Base-by-base conservation (phyloP, 2,329 filamentous ascomycete species). In the Colletotrichum lupini region DNA sequence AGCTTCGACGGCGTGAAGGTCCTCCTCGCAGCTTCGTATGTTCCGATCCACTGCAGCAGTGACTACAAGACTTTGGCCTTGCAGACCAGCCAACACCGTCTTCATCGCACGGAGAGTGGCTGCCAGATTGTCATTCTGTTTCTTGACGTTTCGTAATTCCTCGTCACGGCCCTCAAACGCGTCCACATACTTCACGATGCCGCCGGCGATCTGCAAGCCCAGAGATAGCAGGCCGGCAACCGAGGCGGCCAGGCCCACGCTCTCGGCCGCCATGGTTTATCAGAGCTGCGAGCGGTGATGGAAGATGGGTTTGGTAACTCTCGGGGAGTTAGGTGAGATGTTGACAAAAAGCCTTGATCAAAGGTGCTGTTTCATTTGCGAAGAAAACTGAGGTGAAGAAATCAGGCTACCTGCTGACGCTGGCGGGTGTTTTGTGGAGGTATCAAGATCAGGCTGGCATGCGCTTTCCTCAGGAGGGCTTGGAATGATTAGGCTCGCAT, bases 121-220 rank as follows among this genome's bases (percentile, higher is more conserved):
- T 1, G 0, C 19, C 16, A 66, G 63, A 0, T 24, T 26, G 5
- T 66, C 24, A n/a, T 49, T 66, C 0, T 66, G 22, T 1, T 30
- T 8, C n/a, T 24, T 66, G 24, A 66, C 63, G 24, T 30, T 49
- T 1, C 32, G 28, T 7, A 66, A 19, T 12, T 66, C 63, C 2
- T 52, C 63, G 14, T 19, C n/a, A 19, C 63, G 63, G 37, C 22
- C 22, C n/a, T 66, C 28, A 1, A 49, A 66, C 0, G 63, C 63
- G 53, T 66, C 63, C 32, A 66, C 14, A 16, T 66, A 66, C 35
- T 58, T 66, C 6, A 66, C 30, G 3, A 66, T 58, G 7, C 63
- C 63, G 1, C 63, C 53, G 2, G 63, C 26, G 53, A 66, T 58
- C 30, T 57, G 53, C 12, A 66, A 19, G 6, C 63, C 63, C 3